These are phyloP conservation scores for Fusarium austroafricanum DNA, from an alignment of 2,329 filamentous ascomycete genomes.

Conservation along the genomic window DNA sequence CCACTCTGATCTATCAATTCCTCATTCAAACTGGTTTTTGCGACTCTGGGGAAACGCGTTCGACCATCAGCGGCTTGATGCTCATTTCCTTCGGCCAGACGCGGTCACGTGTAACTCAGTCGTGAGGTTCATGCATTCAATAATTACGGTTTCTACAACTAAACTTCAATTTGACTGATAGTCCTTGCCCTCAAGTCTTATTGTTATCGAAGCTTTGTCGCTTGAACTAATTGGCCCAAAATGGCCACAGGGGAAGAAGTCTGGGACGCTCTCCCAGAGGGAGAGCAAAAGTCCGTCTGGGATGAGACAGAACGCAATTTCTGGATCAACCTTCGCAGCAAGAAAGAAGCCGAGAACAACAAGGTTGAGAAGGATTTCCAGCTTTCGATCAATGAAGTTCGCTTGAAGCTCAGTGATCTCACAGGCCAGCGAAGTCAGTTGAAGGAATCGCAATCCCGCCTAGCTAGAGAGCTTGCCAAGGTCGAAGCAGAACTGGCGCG, in stretches of 20 bases:
- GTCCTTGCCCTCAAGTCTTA: background rate
- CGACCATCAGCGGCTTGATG: background rate
- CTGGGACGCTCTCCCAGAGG: conserved; percentile 48
- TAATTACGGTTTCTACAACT: conserved; percentile 6
- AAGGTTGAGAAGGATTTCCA: conserved; percentile 45
- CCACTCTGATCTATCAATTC: conserved; percentile 32
- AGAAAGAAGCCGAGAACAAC: conserved; percentile 41
- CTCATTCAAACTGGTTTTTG: conserved; percentile 24
- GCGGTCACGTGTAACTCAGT: conserved; percentile 15
- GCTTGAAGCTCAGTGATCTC: conserved; percentile 47
- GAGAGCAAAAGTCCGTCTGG: conserved; percentile 52
- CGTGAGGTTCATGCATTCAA: conserved; percentile 14
- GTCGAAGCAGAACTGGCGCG: conserved; percentile 54
- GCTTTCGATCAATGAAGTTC: conserved; percentile 42
- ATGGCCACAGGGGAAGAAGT: conserved; percentile 44
- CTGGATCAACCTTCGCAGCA: conserved; percentile 47
- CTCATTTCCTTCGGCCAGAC: conserved; percentile 5
- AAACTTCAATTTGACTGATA: conserved; percentile 2
- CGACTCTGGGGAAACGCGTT: conserved; percentile 21
- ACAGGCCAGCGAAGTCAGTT: conserved; percentile 47
- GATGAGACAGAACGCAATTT: conserved; percentile 52
- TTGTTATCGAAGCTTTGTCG: background rate
- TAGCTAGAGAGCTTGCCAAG: conserved; percentile 49
- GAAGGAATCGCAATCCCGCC: conserved; percentile 43
- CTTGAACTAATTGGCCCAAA: conserved; percentile 6